Base-by-base conservation (phyloP, 2,329 filamentous ascomycete genomes). In the Periconia sp. region DNA sequence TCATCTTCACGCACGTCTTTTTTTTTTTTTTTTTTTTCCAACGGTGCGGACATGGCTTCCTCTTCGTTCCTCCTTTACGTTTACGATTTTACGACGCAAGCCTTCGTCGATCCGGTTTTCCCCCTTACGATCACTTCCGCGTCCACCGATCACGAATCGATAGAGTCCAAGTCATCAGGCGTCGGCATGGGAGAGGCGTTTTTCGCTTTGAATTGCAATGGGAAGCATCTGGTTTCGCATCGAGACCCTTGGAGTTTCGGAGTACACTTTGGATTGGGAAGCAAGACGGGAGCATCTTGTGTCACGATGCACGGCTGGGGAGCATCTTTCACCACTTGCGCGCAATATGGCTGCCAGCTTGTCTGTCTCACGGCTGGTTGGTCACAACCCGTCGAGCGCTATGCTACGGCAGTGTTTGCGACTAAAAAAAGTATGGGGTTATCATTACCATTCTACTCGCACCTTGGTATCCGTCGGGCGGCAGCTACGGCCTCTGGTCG, bases 161-260 rank as follows among this genome's bases (percentile, higher is more conserved):
- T 64, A 64, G 61, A 68, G 52, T 54, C 52, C 46, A 58, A 53
- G 36, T 49, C 56, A 49, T 51, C 50, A 46, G 66, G 57, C 59
- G 60, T 63, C 54, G 62, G 65, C 65, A 68, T 67, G 56, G 57
- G 56, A 60, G 57, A 54, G 65, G 65, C 63, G 65, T 68, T 69
- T n/a, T 58, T 50, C 29, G 42, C 48, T 46, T 38, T 43, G 43
- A 43, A 43, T n/a, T 52, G 56, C 51, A 55, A 44, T 52, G 52
- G n/a, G 44, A 52, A 50, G 61, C 61, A 65, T 65, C 48, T 51
- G 53, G 59, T 57, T 58, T 59, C 48, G 40, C 60, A 59, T 57
- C 64, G 61, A 48, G 57, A 56, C 52, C 54, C 56, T 44, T 48
- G 62, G 61, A 59, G 62, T 67, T 64, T 55, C 57, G 59, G 61